Conservation (phyloP, 2,329 filamentous ascomycete genomes). For the Aphanoascus verrucosus region DNA sequence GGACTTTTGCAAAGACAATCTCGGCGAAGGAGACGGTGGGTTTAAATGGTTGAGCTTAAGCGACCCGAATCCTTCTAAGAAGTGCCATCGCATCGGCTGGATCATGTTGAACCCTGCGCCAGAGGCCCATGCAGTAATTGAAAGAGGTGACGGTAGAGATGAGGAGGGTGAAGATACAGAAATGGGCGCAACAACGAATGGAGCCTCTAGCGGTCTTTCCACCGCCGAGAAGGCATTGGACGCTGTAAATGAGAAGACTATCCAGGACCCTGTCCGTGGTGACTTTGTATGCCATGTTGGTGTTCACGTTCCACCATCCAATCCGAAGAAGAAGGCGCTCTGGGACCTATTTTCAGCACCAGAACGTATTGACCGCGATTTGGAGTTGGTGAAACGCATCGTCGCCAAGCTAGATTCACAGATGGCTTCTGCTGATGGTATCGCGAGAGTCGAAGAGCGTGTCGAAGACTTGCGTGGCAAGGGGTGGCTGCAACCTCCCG, state of each 20-base stretch:
- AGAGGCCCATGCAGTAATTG: slow-evolving; percentile 54
- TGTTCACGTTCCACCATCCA: slow-evolving; percentile 77
- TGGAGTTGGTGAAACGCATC: slow-evolving; percentile 70
- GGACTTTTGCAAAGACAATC: slow-evolving; percentile 84
- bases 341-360: slow-evolving; percentile 96
- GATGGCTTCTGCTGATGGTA: slow-evolving; percentile 66
- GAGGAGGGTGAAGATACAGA: slow-evolving; percentile 50
- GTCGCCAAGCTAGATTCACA: slow-evolving; percentile 77
- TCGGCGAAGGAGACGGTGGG: slow-evolving; percentile 80
- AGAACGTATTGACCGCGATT: slow-evolving; percentile 83
- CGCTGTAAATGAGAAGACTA: slow-evolving; percentile 94
- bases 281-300: slow-evolving; percentile 98
- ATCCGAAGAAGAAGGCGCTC: slow-evolving; percentile 83
- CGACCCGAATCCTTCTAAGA: slow-evolving; percentile 92
- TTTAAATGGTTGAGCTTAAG: slow-evolving; percentile 95
- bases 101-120: slow-evolving; percentile 81
- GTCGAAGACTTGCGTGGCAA: slow-evolving; percentile 69
- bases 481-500: slow-evolving; percentile 61
- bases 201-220: slow-evolving; percentile 22
- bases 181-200: slow-evolving; percentile 23
- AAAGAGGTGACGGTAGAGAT: slow-evolving; percentile 63
- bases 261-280: slow-evolving; percentile 83
- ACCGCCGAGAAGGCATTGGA: slow-evolving; percentile 80
- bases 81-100: slow-evolving; percentile 96
- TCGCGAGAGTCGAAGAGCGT: slow-evolving; percentile 70